A percentile compares a stretch with the other conserved stretches of the same genome.
Evolutionary conservation across 495 filamentous ascomycete species (phyloP).

Genomic region (Penicillium ochrochloron): DNA sequence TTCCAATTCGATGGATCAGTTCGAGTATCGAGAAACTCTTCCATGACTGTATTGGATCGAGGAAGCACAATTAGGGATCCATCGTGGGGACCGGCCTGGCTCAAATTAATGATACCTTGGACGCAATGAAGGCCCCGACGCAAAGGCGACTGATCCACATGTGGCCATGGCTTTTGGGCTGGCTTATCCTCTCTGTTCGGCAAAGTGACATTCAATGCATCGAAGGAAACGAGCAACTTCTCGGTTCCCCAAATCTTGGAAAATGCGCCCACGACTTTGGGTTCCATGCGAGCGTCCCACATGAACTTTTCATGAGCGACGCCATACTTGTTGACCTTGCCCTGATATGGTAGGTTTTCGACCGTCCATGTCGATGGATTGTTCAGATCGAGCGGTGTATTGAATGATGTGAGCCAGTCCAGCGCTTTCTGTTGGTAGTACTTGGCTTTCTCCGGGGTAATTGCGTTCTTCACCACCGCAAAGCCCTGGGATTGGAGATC

Average conservation of each 20-base stretch:
- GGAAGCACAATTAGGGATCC: conserved; percentile 40
- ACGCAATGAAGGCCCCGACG: conserved; percentile 42
- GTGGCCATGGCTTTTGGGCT: conserved; percentile 26
- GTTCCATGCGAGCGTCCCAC: conserved; percentile 50
- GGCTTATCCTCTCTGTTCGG: conserved; percentile 25
- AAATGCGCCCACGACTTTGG: conserved; percentile 42
- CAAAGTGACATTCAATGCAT: conserved; percentile 28
- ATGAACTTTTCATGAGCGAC: conserved; percentile 51
- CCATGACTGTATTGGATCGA: conserved; percentile 35
- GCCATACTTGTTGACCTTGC: conserved; percentile 34
- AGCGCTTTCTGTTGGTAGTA: conserved; percentile 34
- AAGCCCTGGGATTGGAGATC: conserved; percentile 39
- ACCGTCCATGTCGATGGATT: conserved; percentile 38
- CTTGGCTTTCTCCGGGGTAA: conserved; percentile 27
- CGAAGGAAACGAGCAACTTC: conserved; percentile 31
- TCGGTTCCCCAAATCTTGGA: conserved; percentile 29
- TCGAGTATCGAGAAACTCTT: conserved; percentile 42
- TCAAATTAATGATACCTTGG: conserved; percentile 50
- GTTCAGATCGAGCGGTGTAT: conserved; percentile 30
- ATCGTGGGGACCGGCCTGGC: conserved; percentile 38
- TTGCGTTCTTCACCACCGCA: conserved; percentile 35
- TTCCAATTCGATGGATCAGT: conserved; percentile 32
- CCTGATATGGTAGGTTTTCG: conserved; percentile 37
- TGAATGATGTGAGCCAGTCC: conserved; percentile 36
- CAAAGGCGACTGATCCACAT: conserved; percentile 33